Conservation (phyloP, 176 grass and related monocot genomes). For the Zea mays region DNA sequence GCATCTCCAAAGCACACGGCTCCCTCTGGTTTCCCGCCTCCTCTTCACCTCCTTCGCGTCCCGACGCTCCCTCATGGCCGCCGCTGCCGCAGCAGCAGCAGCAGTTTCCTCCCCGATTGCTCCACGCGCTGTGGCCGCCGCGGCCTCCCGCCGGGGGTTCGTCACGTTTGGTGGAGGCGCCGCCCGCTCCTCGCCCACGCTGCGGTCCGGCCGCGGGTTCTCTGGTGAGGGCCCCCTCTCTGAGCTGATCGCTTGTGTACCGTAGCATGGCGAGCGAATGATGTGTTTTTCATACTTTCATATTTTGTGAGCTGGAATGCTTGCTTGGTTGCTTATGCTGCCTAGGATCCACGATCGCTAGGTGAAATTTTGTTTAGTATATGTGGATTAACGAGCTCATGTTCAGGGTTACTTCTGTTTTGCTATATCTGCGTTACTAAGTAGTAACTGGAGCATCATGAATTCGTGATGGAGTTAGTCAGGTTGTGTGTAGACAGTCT, state of each 20-base stretch:
- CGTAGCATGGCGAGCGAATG: neutral
- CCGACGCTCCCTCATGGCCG: slow-evolving; percentile 42
- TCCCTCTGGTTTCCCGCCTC: slow-evolving; percentile 50
- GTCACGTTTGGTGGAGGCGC: slow-evolving; percentile 26
- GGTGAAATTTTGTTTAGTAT: neutral
- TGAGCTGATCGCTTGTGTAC: neutral
- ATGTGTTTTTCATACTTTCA: neutral
- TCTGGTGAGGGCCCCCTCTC: slow-evolving; percentile 14
- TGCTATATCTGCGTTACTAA: neutral
- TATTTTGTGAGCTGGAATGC: neutral
- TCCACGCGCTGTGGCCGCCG: neutral
- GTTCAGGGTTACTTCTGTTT: neutral
- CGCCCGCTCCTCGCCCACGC: slow-evolving; percentile 5
- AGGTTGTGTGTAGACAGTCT: neutral
- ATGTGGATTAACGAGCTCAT: neutral
- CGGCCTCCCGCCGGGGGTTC: slow-evolving; percentile 30
- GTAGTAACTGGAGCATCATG: neutral
- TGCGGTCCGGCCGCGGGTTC: slow-evolving; percentile 31
- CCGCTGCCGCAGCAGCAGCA: neutral
- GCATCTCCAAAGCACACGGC: slow-evolving; percentile 25
- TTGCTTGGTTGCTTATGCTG: neutral
- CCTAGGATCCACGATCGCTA: neutral
- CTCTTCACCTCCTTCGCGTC: slow-evolving; percentile 5
- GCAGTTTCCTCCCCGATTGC: slow-evolving; percentile 39
- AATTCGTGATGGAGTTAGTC: neutral